A percentile compares a stretch with the other conserved stretches of the same genome.
These are phyloP conservation scores for Heterobasidion irregulare DNA, from an alignment of 1,284 basidiomycete genomes.

Conservation along the genomic window DNA sequence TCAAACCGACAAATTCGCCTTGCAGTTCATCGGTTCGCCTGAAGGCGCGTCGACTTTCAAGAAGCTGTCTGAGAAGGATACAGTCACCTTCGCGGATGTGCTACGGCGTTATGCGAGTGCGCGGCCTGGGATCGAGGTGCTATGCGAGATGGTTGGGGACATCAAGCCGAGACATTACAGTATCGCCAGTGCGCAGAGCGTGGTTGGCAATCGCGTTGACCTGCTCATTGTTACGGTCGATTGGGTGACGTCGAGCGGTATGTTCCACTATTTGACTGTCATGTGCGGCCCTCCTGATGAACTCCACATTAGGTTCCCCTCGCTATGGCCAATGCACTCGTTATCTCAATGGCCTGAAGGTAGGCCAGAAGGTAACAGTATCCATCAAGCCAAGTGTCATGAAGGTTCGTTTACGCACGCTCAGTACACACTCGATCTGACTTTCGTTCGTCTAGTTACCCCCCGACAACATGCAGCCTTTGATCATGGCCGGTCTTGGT, in stretches of 20 bases:
- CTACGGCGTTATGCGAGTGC: slow-evolving; percentile 78
- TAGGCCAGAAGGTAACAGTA: slow-evolving; percentile 93
- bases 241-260: slow-evolving; percentile 83
- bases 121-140: slow-evolving; percentile 68
- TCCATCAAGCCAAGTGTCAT: slow-evolving; percentile 99
- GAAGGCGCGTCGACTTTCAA: slow-evolving; percentile 93
- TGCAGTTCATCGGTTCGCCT: slow-evolving; percentile 90
- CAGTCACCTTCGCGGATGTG: slow-evolving; percentile 90
- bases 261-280: slow-evolving; percentile 17
- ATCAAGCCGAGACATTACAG: slow-evolving; percentile 98
- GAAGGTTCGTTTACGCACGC: slow-evolving; percentile 57
- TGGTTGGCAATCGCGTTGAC: slow-evolving; percentile 92
- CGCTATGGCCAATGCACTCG: slow-evolving; percentile 96
- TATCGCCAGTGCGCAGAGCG: slow-evolving; percentile 92
- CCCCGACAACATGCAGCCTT: slow-evolving; percentile 75
- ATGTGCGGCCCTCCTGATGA: slow-evolving; percentile 7
- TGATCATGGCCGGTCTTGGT: slow-evolving; percentile 98
- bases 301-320: slow-evolving; percentile 43
- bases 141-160: slow-evolving; percentile 87
- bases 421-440: background rate
- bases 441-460: slow-evolving; percentile 51
- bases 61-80: slow-evolving; percentile 92
- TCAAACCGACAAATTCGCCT: slow-evolving; percentile 71
- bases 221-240: slow-evolving; percentile 95
- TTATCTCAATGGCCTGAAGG: slow-evolving; percentile 78